Evolutionary conservation across 257 asterid genomes (phyloP).

Genomic region (Solanum appendiculatum): DNA sequence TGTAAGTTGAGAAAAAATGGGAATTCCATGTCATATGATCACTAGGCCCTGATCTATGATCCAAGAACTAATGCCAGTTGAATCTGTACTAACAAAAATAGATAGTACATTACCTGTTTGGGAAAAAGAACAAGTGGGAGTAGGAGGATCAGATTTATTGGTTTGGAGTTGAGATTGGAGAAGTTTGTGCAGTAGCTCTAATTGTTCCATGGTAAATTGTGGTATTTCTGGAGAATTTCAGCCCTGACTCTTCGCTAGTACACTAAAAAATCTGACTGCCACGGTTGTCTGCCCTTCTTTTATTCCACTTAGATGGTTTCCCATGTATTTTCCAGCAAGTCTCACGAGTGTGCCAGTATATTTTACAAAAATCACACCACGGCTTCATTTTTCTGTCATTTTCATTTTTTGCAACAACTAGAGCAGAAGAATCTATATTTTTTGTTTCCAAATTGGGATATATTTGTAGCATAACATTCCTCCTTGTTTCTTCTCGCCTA

Average conservation of each 20-base stretch:
- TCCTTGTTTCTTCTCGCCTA: neutral
- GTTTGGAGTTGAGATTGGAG: neutral
- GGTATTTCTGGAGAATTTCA: neutral
- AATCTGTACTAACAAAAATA: neutral
- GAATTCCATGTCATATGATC: neutral
- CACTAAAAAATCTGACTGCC: neutral
- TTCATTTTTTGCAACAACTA: neutral
- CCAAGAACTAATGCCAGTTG: neutral
- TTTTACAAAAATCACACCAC: neutral
- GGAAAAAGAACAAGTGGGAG: neutral
- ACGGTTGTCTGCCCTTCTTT: neutral
- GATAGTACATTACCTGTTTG: neutral
- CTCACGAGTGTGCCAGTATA: neutral
- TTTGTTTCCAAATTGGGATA: neutral
- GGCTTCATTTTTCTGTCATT: neutral
- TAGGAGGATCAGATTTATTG: neutral
- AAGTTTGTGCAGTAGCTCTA: neutral
- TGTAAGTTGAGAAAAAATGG: neutral
- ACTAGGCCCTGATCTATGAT: neutral
- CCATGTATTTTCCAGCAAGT: constrained; percentile 2
- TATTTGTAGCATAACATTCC: neutral
- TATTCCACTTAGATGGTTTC: neutral
- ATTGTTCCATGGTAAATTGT: neutral
- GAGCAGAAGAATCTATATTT: neutral
- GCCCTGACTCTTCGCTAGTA: too few relatives aligned